phyloP scores from a whole-genome alignment of 139 green algal genomes.

The Zygnema cylindricum region DNA sequence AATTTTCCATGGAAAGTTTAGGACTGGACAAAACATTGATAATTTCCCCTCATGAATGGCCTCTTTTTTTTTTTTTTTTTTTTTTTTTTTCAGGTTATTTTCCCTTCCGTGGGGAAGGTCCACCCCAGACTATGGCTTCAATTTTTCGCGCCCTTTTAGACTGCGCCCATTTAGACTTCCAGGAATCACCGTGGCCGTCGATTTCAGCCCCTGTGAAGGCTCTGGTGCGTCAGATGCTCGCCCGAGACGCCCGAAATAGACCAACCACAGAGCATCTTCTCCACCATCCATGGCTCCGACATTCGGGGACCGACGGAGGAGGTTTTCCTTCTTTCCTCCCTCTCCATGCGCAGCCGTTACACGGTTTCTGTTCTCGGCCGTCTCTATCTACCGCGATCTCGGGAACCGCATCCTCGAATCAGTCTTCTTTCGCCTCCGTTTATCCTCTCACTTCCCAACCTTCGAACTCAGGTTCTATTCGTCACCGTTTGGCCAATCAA shows the following conservation, averaged over 20 bases:
- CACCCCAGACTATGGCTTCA: not conserved
- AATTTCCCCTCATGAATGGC: no score
- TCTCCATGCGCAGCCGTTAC: not conserved
- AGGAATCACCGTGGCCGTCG: not conserved
- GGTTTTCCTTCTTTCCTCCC: not conserved
- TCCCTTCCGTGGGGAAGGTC: not conserved
- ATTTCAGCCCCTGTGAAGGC: not conserved
- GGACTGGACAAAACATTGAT: no score
- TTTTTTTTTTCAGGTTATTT: not conserved
- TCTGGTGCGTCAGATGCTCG: conserved; percentile 10
- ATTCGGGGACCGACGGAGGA: not conserved
- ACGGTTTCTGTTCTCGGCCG: no score
- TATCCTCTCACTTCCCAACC: no score
- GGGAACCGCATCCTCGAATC: no score
- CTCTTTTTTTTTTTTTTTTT: no score
- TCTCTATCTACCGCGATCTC: no score
- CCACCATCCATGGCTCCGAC: conserved; percentile 8
- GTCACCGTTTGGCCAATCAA: no score
- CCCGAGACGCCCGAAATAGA: not conserved
- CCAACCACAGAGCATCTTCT: not conserved
- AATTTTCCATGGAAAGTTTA: no score
- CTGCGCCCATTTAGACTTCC: conserved; percentile 17
- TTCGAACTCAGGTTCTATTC: no score
- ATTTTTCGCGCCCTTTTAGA: not conserved
- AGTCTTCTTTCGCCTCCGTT: no score